A percentile compares a stretch with the other conserved stretches of the same genome.
These are phyloP conservation scores for Diaporthe australafricana DNA, from an alignment of 2,329 filamentous ascomycete genomes.

Conservation along the genomic window DNA sequence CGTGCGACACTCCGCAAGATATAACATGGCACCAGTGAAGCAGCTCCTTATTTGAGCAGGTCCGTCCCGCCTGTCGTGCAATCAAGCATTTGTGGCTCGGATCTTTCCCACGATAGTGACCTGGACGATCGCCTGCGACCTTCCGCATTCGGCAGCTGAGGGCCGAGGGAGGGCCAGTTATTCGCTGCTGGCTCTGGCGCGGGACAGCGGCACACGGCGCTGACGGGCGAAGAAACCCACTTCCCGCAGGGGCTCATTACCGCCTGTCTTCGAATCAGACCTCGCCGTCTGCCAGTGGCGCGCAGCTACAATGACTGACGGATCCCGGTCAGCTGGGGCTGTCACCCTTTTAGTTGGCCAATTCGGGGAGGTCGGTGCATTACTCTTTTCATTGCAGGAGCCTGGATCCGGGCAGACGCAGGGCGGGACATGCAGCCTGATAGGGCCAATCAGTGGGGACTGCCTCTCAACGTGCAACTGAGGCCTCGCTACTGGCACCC, in stretches of 20 bases:
- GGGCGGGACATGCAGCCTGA: neutral
- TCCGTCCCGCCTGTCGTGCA: slow-evolving; percentile 1
- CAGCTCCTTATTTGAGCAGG: neutral
- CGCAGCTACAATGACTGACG: neutral
- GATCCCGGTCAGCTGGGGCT: slow-evolving; percentile 5
- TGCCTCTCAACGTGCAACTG: slow-evolving; percentile 10
- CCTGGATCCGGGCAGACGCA: neutral
- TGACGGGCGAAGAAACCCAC: neutral
- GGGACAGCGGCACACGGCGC: neutral
- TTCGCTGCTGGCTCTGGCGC: slow-evolving; percentile 20
- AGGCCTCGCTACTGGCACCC: neutral
- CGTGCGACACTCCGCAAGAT: neutral
- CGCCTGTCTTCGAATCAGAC: slow-evolving; percentile 24
- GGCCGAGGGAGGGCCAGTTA: slow-evolving; percentile 1
- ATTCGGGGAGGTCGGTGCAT: neutral
- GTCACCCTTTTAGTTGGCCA: neutral
- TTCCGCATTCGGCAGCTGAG: slow-evolving; percentile 35
- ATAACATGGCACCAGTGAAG: neutral
- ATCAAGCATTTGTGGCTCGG: slow-evolving; percentile 11
- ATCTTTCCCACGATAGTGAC: slow-evolving; percentile 5
- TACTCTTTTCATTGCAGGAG: slow-evolving; percentile 13
- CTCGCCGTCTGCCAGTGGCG: neutral
- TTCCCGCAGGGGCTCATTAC: slow-evolving; percentile 15
- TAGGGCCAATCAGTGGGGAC: slow-evolving; percentile 10
- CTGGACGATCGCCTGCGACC: slow-evolving; percentile 23